Base-by-base conservation (phyloP, 176 grass and related monocot genomes). In the Phyllostachys edulis region DNA sequence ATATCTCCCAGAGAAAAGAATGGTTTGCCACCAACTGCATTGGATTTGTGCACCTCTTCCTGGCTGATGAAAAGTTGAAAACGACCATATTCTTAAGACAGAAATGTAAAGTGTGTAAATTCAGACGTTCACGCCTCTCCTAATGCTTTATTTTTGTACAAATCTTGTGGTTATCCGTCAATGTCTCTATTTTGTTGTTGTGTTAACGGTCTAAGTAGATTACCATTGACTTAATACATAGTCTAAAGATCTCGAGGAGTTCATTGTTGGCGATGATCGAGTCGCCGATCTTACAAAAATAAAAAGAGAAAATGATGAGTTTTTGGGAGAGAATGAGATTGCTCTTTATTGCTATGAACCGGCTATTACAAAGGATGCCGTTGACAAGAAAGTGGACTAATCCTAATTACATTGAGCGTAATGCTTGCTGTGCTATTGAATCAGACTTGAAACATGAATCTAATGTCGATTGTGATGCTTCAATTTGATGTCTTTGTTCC, bases 101-200 rank as follows among this genome's bases (percentile, higher is more conserved):
- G 37, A n/a, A 62, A 82, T n/a, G 9, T 34, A 24, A 7, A 38
- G 9, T 34, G 75, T 59, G 3, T 73, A 71, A 7, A 88, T 66
- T 10, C n/a, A 80, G 82, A 50, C 87, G 69, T 85, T 51, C 40
- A 85, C 69, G 82, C 40, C 69, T 89, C 87, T 60, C 26, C 21
- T 9, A 52, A 7, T 11, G n/a, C 20, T 67, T 67, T 67, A 71
- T 65, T n/a, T 44, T 0, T 13, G 6, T 16, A 46, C 6, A 39
- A 5, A 66, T 47, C 15, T 44, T 54, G 73, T 36, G 42, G 54
- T 88, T 72, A 79, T 24, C 59, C 10, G 61, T 45, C 11, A 9
- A 29, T 18, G 9, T 11, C 78, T 44, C 55, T n/a, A 24, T 14
- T 37, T 14, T 34, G 5, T 65, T 63, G 20, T 49, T 17, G 29